Percentiles rank a stretch among this genome's conserved stretches.
Evolutionary conservation across 139 green algal genomes (phyloP).

Genomic region (Picochlorum sp.): DNA sequence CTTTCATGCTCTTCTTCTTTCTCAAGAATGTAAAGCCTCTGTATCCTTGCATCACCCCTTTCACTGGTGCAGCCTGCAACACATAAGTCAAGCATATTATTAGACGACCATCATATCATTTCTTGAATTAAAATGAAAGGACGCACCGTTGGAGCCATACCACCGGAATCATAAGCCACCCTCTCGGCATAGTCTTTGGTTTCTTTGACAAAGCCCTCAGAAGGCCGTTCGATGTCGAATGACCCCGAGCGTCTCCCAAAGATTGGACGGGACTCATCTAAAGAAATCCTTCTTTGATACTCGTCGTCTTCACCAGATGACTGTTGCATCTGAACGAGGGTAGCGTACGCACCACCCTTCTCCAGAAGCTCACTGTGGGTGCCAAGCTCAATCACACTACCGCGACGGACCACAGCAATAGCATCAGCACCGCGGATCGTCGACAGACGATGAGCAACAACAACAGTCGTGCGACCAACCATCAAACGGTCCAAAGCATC

Average conservation of each 20-base stretch:
- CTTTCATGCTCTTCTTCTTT: background rate
- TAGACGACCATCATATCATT: too few species aligned
- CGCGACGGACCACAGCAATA: slow-evolving; percentile 47
- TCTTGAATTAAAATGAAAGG: too few species aligned
- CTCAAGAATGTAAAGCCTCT: too few species aligned
- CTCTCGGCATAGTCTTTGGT: too few species aligned
- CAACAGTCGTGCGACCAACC: slow-evolving; percentile 41
- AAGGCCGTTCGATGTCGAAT: too few species aligned
- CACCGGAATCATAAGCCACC: too few species aligned
- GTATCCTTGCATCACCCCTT: too few species aligned
- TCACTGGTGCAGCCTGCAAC: too few species aligned
- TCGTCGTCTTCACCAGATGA: background rate
- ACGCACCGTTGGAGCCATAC: too few species aligned
- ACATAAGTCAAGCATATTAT: too few species aligned
- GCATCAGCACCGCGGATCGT: slow-evolving; percentile 45
- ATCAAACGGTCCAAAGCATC: slow-evolving; percentile 48
- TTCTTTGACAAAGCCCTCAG: too few species aligned
- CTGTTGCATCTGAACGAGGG: slow-evolving; percentile 61
- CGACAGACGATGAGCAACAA: slow-evolving; percentile 55
- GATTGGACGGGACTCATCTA: background rate
- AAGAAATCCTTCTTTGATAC: background rate
- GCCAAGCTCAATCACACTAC: slow-evolving; percentile 51
- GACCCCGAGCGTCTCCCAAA: background rate
- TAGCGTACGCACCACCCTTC: slow-evolving; percentile 41
- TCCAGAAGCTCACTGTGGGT: slow-evolving; percentile 52